Evolutionary conservation across 1,139 yeast species (phyloP).

Genomic region (Pichia terricola): DNA sequence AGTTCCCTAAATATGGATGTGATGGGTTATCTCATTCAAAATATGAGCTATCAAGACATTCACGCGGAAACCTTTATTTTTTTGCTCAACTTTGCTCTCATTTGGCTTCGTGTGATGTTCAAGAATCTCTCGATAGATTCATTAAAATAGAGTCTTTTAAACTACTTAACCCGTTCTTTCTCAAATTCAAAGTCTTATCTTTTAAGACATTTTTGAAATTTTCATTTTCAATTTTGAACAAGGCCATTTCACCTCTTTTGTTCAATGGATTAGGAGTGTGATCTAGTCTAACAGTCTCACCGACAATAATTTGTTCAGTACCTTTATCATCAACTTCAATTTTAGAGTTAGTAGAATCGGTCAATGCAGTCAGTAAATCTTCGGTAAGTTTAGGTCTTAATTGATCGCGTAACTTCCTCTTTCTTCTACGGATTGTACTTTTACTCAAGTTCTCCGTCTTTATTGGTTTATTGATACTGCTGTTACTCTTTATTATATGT

Average conservation of each 20-base stretch:
- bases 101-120: too few species aligned
- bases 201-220: conserved; percentile 47
- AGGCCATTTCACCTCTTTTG: conserved; percentile 44
- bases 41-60: too few species aligned
- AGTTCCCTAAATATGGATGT: too few species aligned
- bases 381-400: conserved; percentile 48
- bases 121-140: too few species aligned
- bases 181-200: conserved; percentile 33
- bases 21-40: too few species aligned
- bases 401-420: conserved; percentile 52
- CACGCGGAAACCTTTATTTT: too few species aligned
- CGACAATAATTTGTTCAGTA: conserved; percentile 13
- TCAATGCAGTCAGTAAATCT: conserved; percentile 48
- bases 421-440: conserved; percentile 55
- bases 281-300: conserved; percentile 23
- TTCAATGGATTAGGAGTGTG: conserved; percentile 57
- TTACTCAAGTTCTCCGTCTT: conserved; percentile 41
- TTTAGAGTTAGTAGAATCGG: conserved; percentile 29
- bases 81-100: too few species aligned
- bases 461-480: conserved; percentile 13
- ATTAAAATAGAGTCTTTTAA: conserved; percentile 35
- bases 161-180: conserved; percentile 49
- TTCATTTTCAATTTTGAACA: conserved; percentile 42
- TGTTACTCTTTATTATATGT: conserved; percentile 13
- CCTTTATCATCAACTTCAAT: conserved; percentile 12